A percentile compares a stretch with the other conserved stretches of the same genome.
Evolutionary conservation across 352 stramenopile genomes (phyloP).

Genomic region (Salisapilia sapeloensis): DNA sequence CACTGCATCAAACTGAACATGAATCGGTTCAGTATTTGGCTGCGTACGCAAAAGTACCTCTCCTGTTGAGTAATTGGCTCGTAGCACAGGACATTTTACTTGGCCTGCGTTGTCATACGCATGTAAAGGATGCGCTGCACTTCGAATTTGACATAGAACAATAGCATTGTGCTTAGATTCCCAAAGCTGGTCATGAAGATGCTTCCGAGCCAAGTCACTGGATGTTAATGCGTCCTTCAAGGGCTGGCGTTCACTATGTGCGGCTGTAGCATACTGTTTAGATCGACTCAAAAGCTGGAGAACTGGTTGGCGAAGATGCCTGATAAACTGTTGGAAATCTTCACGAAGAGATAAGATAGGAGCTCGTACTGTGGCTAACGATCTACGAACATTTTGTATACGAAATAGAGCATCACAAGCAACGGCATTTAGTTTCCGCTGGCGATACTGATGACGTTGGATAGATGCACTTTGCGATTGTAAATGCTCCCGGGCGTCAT

Average conservation of each 20-base stretch:
- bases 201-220: slow-evolving; percentile 23
- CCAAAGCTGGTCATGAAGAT: slow-evolving; percentile 66
- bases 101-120: neutral
- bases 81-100: slow-evolving; percentile 9
- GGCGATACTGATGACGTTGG: slow-evolving; percentile 30
- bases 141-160: slow-evolving; percentile 50
- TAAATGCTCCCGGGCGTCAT: slow-evolving; percentile 37
- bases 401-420: slow-evolving; percentile 21
- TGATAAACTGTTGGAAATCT: slow-evolving; percentile 29
- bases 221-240: slow-evolving; percentile 19
- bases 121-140: no score
- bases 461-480: slow-evolving; percentile 33
- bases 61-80: slow-evolving; percentile 31
- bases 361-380: slow-evolving; percentile 20
- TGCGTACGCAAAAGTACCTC: slow-evolving; percentile 28
- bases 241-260: slow-evolving; percentile 30
- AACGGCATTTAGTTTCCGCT: slow-evolving; percentile 24
- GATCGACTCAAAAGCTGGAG: slow-evolving; percentile 26
- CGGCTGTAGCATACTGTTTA: slow-evolving; percentile 20
- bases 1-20: slow-evolving; percentile 32
- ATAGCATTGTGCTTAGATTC: slow-evolving; percentile 25
- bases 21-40: slow-evolving; percentile 14
- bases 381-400: slow-evolving; percentile 14
- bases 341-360: slow-evolving; percentile 31
- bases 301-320: slow-evolving; percentile 27